Base-by-base conservation (phyloP, 495 filamentous ascomycete genomes). In the Pseudomonodictys pantanalensis region DNA sequence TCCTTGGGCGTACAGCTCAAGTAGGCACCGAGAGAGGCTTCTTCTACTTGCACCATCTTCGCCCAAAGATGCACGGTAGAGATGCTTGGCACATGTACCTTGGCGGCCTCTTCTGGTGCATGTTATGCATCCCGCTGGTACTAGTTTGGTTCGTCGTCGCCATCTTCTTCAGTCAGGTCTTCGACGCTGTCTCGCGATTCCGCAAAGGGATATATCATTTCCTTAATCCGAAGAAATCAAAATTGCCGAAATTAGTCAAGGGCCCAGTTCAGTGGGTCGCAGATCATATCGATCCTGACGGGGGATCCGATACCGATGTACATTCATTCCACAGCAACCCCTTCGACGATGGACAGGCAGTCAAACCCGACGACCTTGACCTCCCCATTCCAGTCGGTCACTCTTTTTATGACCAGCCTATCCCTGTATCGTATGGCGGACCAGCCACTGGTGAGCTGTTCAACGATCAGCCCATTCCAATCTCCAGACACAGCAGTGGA, bases 61-160 rank as follows among this genome's bases (percentile, higher is more conserved):
- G 48, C 6, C 48, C 48, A 10, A 51, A 32, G 26, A 6, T 51
- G 3, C 48, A 35, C n/a, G 48, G 48, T 3, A 30, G 23, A 51
- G 48, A 51, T n/a, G 48, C 48, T 4, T 29, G 48, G 23, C 48
- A 35, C 15, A 51, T 51, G 48, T 51, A 51, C 23, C 18, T 51
- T 3, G 48, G 48, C 17, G 48, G 26, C 3, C 29, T 51, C n/a
- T 51, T 51, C 18, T 51, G 48, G 48, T 5, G 18, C 4, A 51
- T 51, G 25, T 9, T 51, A 3, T 51, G 25, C 26, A 35, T 51
- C 15, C 48, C 48, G 3, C 29, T 51, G 11, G 10, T 51, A n/a
- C 4, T 33, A n/a, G 24, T 51, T 6, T 51, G 48, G 48, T 35
- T 51, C 26, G n/a, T 51, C 24, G 29, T 51, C 23, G 48, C 48